phyloP scores from a whole-genome alignment of 2,329 filamentous ascomycete genomes.

The Leptographium galeiforme region DNA sequence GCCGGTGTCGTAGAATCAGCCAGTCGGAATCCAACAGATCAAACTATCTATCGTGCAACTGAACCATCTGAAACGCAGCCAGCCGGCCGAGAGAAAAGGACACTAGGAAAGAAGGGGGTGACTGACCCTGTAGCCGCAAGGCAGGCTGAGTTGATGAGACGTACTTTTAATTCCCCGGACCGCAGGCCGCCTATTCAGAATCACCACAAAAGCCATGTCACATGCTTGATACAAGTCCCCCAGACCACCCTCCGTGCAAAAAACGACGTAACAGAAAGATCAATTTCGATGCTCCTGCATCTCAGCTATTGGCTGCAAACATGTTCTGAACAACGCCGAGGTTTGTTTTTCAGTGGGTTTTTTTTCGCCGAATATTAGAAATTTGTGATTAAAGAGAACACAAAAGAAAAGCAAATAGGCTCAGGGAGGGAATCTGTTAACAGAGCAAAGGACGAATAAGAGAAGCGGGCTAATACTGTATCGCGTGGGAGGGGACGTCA shows the following conservation, averaged over 20 bases:
- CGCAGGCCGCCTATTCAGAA: not conserved
- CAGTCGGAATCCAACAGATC: not conserved
- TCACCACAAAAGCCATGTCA: not conserved
- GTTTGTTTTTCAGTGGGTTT: slow-evolving; percentile 2
- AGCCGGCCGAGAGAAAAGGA: too few species aligned
- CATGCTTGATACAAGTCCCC: not conserved
- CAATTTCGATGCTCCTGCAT: not conserved
- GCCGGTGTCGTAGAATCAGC: not conserved
- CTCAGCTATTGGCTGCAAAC: not conserved
- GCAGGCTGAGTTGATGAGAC: not conserved
- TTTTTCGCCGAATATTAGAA: slow-evolving; percentile 28
- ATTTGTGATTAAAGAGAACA: slow-evolving; percentile 31
- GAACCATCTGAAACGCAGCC: too few species aligned
- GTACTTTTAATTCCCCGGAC: not conserved
- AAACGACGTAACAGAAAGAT: not conserved
- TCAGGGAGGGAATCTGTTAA: slow-evolving; percentile 25
- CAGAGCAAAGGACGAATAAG: slow-evolving; percentile 28
- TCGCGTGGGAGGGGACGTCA: slow-evolving; percentile 28
- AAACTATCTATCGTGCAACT: not conserved
- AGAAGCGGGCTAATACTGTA: slow-evolving; percentile 45
- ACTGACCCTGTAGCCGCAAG: too few species aligned
- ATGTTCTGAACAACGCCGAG: not conserved
- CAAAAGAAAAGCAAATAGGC: slow-evolving; percentile 21
- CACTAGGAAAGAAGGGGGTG: too few species aligned
- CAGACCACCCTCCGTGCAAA: not conserved